phyloP scores from a whole-genome alignment of 768 basidiomycete species.

The Leucocoprinus leucothites region DNA sequence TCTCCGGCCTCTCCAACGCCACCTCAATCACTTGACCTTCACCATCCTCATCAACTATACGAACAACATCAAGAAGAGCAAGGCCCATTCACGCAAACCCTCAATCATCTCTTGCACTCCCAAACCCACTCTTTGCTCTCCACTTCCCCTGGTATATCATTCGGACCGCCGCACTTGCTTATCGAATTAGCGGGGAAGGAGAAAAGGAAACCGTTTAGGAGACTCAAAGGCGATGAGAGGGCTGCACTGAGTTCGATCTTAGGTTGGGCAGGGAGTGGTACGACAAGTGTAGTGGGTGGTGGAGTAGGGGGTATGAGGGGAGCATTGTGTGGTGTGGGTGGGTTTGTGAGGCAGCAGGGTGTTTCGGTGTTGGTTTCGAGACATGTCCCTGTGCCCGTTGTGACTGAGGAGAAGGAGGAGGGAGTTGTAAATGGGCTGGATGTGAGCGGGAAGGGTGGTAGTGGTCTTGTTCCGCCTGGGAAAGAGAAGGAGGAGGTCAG shows the following conservation, averaged over 20 bases:
- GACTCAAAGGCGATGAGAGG: conserved; percentile 55
- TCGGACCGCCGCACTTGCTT: conserved; percentile 48
- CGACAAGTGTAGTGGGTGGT: background rate
- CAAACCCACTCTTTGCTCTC: conserved; percentile 37
- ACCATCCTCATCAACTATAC: background rate
- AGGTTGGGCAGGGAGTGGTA: conserved; percentile 50
- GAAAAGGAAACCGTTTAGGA: conserved; percentile 29
- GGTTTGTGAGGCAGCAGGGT: conserved; percentile 58
- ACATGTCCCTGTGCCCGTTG: background rate
- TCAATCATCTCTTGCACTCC: conserved; percentile 39
- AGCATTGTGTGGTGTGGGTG: conserved; percentile 46
- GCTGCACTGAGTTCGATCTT: conserved; percentile 49
- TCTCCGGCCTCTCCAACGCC: no score
- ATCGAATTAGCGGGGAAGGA: conserved; percentile 50
- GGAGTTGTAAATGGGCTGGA: no score
- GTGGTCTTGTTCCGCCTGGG: no score
- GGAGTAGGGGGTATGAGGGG: conserved; percentile 23
- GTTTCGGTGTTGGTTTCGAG: conserved; percentile 25
- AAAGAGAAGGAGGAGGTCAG: no score
- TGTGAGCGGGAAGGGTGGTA: no score
- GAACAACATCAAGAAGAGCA: conserved; percentile 11
- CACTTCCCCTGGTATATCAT: conserved; percentile 47
- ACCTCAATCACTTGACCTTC: background rate
- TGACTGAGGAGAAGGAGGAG: no score
- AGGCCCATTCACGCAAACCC: conserved; percentile 33